Evolutionary conservation across 75 land plant species (phyloP).

Genomic region (Sequoiadendron giganteum): DNA sequence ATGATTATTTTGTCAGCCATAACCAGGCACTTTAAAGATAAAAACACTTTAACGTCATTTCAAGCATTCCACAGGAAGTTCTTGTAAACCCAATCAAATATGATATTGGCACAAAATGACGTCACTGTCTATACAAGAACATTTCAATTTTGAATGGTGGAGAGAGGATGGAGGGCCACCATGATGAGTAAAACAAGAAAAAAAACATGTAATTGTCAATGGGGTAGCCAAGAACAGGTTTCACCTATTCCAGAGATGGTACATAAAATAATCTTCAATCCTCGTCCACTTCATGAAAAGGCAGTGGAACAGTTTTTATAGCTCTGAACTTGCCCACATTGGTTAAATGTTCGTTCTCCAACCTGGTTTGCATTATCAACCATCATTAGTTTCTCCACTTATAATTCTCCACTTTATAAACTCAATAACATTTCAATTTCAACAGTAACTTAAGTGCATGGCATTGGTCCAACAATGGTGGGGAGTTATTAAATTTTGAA

Average conservation of each 20-base stretch:
- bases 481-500: not conserved
- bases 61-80: not conserved
- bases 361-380: constrained; percentile 18
- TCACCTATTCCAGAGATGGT: not conserved
- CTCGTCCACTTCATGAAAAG: constrained; percentile 56
- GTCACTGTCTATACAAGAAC: not conserved
- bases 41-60: not conserved
- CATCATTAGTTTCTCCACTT: not conserved
- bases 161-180: not conserved
- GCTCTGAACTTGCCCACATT: constrained; percentile 78
- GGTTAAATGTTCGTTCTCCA: constrained; percentile 87
- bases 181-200: not conserved
- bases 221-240: not conserved
- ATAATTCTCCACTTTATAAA: not conserved
- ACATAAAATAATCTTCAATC: constrained; percentile 15
- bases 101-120: not conserved
- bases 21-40: not conserved
- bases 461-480: not conserved
- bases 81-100: not conserved
- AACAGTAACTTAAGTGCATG: not conserved
- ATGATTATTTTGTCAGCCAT: not conserved
- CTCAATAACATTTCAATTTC: not conserved
- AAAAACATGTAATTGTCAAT: not conserved
- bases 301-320: constrained; percentile 64
- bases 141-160: not conserved